Percentiles rank a stretch among this genome's conserved stretches.
Evolutionary conservation across 139 green algal genomes (phyloP).

Genomic region (Eudorina sp.): DNA sequence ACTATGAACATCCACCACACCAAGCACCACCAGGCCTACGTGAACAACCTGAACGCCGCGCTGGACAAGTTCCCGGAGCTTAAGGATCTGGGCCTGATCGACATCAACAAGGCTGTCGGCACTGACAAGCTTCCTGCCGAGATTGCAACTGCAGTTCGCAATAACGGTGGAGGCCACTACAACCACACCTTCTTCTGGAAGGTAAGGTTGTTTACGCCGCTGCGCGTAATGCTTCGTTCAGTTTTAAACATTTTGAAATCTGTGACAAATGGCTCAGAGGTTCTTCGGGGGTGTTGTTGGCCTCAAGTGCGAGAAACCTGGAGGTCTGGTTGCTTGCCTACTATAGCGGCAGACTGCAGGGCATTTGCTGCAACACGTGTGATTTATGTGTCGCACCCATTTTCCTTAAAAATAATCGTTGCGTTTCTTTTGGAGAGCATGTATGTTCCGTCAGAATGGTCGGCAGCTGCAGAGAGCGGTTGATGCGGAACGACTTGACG

Average conservation of each 20-base stretch:
- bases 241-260: background rate
- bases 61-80: constrained; percentile 81
- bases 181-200: constrained; percentile 80
- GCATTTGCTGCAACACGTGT: no score
- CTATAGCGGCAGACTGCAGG: no score
- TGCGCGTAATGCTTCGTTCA: background rate
- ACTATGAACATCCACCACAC: constrained; percentile 88
- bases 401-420: no score
- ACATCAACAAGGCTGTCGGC: constrained; percentile 71
- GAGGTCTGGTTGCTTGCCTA: no score
- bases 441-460: no score
- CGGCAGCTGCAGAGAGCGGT: no score
- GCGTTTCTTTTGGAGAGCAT: no score
- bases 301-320: no score
- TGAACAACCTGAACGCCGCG: constrained; percentile 86
- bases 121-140: constrained; percentile 71
- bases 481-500: no score
- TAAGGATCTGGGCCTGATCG: constrained; percentile 70
- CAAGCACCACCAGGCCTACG: constrained; percentile 88
- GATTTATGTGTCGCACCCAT: no score
- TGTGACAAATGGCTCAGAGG: background rate
- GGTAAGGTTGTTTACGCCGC: background rate
- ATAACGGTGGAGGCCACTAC: constrained; percentile 73
- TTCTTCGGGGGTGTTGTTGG: no score
- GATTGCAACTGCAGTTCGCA: constrained; percentile 74